Base-by-base conservation (phyloP, 2,329 filamentous ascomycete genomes). In the Coniochaeta ligniaria region DNA sequence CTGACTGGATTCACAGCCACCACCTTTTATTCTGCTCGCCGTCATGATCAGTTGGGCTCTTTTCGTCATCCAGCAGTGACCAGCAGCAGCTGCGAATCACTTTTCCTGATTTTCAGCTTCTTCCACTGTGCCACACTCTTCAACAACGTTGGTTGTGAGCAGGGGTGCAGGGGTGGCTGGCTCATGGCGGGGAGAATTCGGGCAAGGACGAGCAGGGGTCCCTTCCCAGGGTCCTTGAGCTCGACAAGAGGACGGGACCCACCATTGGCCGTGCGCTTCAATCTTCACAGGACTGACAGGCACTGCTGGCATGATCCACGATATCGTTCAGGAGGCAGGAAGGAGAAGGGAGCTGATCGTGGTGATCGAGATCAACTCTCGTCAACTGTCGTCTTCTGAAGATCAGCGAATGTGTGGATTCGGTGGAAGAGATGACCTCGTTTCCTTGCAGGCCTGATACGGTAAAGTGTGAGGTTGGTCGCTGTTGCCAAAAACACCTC, bases 21-120 rank as follows among this genome's bases (percentile, higher is more conserved):
- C n/a, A 36, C 20, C 31, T 57, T 57, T 38, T 22, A 20, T 16
- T 36, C 38, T 35, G 26, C 22, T n/a, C n/a, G 31, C n/a, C 16
- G 20, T 57, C 11, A 17, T 12, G 22, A 26, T 9, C 20, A 26
- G 43, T 28, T 50, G 45, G 16, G 41, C 11, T n/a, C 43, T 24
- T 47, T 52, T 52, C 47, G 47, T 52, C 47, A 52, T 52, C 47
- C 47, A 28, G 22, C 47, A 52, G 47, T 6, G 14, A 17, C 47
- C 14, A 41, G 16, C 38, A 17, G 28, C 28, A 31, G 28, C 28
- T 9, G 28, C 5, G 17, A 41, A 52, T 28, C 47, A n/a, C 47
- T 52, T 52, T 50, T 52, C 47, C 16, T 52, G 47, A 16, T 52
- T 52, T 47, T 52, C 47, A 52, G 47, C 47, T 52, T 52, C 45